Base-by-base conservation (phyloP, 2,329 filamentous ascomycete species). In the Dactylellina leptospora region DNA sequence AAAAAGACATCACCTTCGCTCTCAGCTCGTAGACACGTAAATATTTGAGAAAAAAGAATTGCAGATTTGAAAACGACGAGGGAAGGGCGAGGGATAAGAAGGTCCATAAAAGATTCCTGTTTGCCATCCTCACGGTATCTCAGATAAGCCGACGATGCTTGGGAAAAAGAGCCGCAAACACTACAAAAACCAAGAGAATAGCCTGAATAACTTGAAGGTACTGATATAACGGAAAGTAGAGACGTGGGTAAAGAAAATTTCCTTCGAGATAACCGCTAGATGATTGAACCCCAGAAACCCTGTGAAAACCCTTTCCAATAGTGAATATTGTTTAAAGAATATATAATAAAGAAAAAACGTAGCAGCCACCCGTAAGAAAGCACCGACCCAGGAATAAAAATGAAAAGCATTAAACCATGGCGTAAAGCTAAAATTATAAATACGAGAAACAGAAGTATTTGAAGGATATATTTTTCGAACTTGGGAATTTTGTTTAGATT, bases 341-440 rank as follows among this genome's bases (percentile, higher is more conserved):
- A 61, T 28, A 25, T 27, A 8, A 13, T 13, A 53, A 45, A 53
- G 44, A 18, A 63, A 40, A 54, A 42, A n/a, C 27, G 13, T 38
- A 40, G 51, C 44, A 54, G 38, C 62, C 62, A 40, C 62, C 62
- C 62, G 27, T 42, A n/a, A 55, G 50, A 71, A 63, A 72, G 68
- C 68, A 58, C 68, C 68, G 68, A 64, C 59, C 68, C 68, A 64
- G 30, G 48, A 64, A 38, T n/a, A 48, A 51, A 60, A 59, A 63
- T 42, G 48, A 53, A 64, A 60, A 30, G 38, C 68, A 72, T 72
- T 72, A 72, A 51, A 70, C 63, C 68, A 59, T 64, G 47, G 51
- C 51, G 23, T 72, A 72, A 63, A 38, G 54, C 59, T 63, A 45
- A 53, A 64, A 63, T 56, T 64, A 72, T 64, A 64, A 53, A 64